These are phyloP conservation scores for Geosmithia morbida DNA, from an alignment of 2,329 filamentous ascomycete species.

Conservation along the genomic window DNA sequence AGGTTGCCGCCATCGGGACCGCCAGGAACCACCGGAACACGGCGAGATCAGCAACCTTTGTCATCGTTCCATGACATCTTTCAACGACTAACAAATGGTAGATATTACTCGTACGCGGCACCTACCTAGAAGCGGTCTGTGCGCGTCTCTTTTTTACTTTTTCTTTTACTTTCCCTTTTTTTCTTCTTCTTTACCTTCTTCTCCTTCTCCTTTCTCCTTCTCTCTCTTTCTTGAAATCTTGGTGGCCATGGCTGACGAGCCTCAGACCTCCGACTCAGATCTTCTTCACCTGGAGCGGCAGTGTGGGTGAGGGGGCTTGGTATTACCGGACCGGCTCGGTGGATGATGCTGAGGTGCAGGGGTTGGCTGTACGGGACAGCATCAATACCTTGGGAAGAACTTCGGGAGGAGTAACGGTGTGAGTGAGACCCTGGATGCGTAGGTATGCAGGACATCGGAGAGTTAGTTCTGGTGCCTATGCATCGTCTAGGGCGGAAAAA, in stretches of 20 bases:
- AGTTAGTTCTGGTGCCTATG: not conserved
- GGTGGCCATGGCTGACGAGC: too few relatives aligned
- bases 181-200: too few relatives aligned
- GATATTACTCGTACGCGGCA: too few relatives aligned
- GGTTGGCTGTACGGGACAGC: not conserved
- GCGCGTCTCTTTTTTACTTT: too few relatives aligned
- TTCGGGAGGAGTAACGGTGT: not conserved
- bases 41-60: not conserved
- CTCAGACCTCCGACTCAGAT: too few relatives aligned
- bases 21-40: not conserved
- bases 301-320: not conserved
- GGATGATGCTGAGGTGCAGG: not conserved
- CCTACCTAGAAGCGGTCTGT: too few relatives aligned
- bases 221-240: too few relatives aligned
- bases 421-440: not conserved
- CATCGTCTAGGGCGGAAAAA: too few relatives aligned
- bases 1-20: not conserved
- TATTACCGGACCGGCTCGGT: not conserved
- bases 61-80: not conserved
- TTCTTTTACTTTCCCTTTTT: too few relatives aligned
- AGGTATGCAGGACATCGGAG: not conserved
- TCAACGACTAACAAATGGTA: too few relatives aligned
- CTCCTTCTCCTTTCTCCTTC: too few relatives aligned
- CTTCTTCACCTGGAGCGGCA: not conserved
- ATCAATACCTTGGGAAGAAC: not conserved